These are phyloP conservation scores for Alternaria dauci DNA, from an alignment of 2,329 filamentous ascomycete genomes.

Conservation along the genomic window DNA sequence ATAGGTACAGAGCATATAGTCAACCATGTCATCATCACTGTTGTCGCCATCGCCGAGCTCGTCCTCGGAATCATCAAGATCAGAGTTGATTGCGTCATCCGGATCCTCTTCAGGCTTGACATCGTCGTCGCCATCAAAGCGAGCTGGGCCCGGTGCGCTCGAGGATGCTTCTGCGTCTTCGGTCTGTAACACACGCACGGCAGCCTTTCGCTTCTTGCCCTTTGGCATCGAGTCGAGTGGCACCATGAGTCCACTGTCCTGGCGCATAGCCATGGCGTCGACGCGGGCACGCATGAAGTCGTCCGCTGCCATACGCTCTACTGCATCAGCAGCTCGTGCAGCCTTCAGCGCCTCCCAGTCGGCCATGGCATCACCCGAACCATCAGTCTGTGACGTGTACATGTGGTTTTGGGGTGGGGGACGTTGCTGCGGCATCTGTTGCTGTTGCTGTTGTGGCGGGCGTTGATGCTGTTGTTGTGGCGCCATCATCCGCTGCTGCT, in stretches of 20 bases:
- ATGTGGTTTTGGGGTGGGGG: slow-evolving; percentile 39
- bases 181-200: slow-evolving; percentile 57
- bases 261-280: slow-evolving; percentile 68
- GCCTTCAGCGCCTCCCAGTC: slow-evolving; percentile 67
- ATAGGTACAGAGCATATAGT: slow-evolving; percentile 98
- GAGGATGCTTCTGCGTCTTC: slow-evolving; percentile 58
- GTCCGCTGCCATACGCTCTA: slow-evolving; percentile 66
- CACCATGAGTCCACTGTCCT: slow-evolving; percentile 81
- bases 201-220: slow-evolving; percentile 52
- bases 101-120: slow-evolving; percentile 67
- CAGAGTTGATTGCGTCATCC: slow-evolving; percentile 97
- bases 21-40: slow-evolving; percentile 81
- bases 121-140: slow-evolving; percentile 66
- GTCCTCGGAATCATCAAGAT: slow-evolving; percentile 94
- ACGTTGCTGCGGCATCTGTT: slow-evolving; percentile 36
- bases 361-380: slow-evolving; percentile 69
- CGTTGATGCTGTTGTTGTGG: slow-evolving; percentile 41
- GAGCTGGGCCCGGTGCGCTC: slow-evolving; percentile 46
- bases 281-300: slow-evolving; percentile 73
- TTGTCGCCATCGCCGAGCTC: slow-evolving; percentile 82
- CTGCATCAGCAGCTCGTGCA: slow-evolving; percentile 63
- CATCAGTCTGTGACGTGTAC: slow-evolving; percentile 75
- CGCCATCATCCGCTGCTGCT: slow-evolving; percentile 42
- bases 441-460: slow-evolving; percentile 42
- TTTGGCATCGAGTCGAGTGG: slow-evolving; percentile 68